phyloP scores from a whole-genome alignment of 179 eudicot species.

The Silene noctiflora region DNA sequence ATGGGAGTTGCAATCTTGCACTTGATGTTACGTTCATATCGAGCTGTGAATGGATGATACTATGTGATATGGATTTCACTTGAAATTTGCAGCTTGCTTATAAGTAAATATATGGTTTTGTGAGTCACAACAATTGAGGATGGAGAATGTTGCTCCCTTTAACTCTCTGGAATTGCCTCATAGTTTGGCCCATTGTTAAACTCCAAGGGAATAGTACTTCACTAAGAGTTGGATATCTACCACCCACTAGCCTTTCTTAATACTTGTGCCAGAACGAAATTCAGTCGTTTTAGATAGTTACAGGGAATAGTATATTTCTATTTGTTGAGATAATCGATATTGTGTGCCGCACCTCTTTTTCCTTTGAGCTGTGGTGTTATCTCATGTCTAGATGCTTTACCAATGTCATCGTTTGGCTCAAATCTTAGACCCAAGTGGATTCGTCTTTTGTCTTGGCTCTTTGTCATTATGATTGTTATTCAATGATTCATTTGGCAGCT shows the following conservation, averaged over 20 bases:
- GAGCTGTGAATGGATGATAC: not conserved
- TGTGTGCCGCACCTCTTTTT: no score
- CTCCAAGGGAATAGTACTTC: not conserved
- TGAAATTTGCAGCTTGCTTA: not conserved
- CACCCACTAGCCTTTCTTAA: no score
- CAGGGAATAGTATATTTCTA: no score
- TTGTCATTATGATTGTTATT: not conserved
- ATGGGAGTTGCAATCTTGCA: not conserved
- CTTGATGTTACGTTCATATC: no score
- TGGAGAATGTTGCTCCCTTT: not conserved
- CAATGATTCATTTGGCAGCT: conserved; percentile 37
- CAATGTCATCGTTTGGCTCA: not conserved
- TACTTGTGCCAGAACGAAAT: no score
- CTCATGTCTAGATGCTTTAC: no score
- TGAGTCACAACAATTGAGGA: not conserved
- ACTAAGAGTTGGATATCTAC: not conserved
- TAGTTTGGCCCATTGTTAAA: not conserved
- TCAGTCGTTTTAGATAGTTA: no score
- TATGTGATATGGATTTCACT: no score
- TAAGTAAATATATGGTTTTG: not conserved
- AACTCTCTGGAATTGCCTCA: not conserved
- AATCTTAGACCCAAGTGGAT: not conserved
- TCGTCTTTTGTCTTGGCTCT: not conserved
- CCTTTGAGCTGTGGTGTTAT: no score
- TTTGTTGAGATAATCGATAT: no score